Conservation (phyloP, 352 stramenopile genomes). For the Aphanomyces cochlioides region DNA sequence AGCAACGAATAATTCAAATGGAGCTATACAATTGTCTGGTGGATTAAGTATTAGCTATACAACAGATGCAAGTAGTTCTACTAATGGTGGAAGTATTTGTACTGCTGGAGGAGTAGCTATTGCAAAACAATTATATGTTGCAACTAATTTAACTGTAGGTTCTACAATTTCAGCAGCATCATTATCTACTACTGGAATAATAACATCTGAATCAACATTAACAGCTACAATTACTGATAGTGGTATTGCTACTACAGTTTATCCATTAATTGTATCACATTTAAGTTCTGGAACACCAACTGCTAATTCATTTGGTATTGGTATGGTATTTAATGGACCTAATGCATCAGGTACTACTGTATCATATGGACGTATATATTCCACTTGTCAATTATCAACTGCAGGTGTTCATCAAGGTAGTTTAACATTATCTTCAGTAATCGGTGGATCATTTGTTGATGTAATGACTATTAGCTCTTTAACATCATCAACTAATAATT, state of each 20-base stretch:
- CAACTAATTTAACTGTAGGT: too few species aligned
- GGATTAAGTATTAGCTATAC: background rate
- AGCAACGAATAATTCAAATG: too few species aligned
- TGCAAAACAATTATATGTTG: background rate
- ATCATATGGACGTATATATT: too few species aligned
- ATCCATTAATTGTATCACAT: constrained; percentile 1
- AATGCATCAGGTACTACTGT: too few species aligned
- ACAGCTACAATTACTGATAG: background rate
- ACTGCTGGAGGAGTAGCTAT: background rate
- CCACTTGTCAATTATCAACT: too few species aligned
- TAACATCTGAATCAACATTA: background rate
- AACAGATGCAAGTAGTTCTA: background rate
- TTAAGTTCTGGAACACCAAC: background rate
- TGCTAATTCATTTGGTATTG: background rate
- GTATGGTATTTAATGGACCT: background rate
- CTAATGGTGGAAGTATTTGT: background rate
- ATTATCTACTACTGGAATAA: too few species aligned
- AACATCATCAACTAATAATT: constrained; percentile 8
- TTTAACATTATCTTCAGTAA: background rate
- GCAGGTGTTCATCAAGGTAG: constrained; percentile 3
- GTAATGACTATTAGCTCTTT: background rate
- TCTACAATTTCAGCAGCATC: background rate
- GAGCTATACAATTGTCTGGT: too few species aligned
- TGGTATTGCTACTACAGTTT: too few species aligned
- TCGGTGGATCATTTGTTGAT: background rate